Percentiles rank a stretch among this genome's conserved stretches.
These are phyloP conservation scores for Sesbania bispinosa DNA, from an alignment of 306 rosid genomes.

Conservation along the genomic window DNA sequence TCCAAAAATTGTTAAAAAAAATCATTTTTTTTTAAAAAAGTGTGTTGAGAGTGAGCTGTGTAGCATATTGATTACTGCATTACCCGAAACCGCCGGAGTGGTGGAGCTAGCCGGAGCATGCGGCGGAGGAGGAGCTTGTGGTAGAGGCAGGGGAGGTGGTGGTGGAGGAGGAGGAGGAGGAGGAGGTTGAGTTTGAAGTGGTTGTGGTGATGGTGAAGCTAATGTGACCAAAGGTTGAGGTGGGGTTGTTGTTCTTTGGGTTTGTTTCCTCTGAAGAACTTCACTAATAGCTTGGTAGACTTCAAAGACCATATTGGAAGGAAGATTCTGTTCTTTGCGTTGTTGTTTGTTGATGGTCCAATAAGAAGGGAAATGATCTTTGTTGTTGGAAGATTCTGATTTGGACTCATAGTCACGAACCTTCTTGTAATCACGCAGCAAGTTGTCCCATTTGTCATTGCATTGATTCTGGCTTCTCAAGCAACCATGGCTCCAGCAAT, in stretches of 20 bases:
- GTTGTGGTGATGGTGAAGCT: conserved; percentile 13
- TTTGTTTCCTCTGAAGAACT: conserved; percentile 47
- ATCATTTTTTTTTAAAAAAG: neutral
- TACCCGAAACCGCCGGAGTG: conserved; percentile 47
- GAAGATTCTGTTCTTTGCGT: conserved; percentile 46
- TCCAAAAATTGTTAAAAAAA: conserved; percentile 25
- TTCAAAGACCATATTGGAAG: conserved; percentile 53
- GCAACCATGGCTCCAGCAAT: conserved; percentile 67
- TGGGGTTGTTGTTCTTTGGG: conserved; percentile 12
- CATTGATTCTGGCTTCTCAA: conserved; percentile 66
- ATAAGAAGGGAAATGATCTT: conserved; percentile 41
- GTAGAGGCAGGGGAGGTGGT: too few relatives aligned
- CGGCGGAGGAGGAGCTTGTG: neutral
- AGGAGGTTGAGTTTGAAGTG: conserved; percentile 13
- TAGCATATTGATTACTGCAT: conserved; percentile 30
- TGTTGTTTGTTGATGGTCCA: conserved; percentile 56
- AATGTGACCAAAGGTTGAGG: conserved; percentile 9
- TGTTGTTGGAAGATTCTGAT: conserved; percentile 14
- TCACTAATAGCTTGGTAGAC: conserved; percentile 51
- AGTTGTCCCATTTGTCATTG: conserved; percentile 70
- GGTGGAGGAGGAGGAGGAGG: conserved; percentile 13
- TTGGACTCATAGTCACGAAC: conserved; percentile 61
- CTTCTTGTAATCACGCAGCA: conserved; percentile 60
- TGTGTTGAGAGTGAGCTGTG: conserved; percentile 29
- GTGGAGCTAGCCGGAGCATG: conserved; percentile 34